phyloP scores from a whole-genome alignment of 352 stramenopile genomes.

The Globisporangium irregulare region DNA sequence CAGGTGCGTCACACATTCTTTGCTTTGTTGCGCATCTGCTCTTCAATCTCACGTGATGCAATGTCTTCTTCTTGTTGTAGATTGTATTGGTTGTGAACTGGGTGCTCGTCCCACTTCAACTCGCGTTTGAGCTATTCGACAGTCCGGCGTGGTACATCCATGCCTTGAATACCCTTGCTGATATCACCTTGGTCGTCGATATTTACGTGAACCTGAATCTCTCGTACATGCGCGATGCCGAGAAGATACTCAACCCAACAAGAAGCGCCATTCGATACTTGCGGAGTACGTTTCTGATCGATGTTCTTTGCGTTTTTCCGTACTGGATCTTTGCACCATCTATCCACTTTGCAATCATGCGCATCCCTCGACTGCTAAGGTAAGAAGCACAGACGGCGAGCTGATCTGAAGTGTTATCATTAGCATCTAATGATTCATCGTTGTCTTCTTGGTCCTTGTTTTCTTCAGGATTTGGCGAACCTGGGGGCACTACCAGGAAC shows the following conservation, averaged over 20 bases:
- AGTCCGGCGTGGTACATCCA: conserved; percentile 22
- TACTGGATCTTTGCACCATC: conserved; percentile 29
- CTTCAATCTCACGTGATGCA: background rate
- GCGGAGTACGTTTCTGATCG: conserved; percentile 29
- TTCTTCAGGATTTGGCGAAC: conserved; percentile 23
- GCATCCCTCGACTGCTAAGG: conserved; percentile 41
- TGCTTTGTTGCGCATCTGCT: background rate
- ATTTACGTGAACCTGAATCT: conserved; percentile 62
- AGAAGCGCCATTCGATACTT: conserved; percentile 43
- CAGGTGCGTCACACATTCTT: conserved; percentile 13
- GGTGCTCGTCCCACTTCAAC: conserved; percentile 46
- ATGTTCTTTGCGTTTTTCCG: conserved; percentile 45
- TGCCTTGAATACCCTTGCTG: conserved; percentile 28
- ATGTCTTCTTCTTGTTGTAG: background rate
- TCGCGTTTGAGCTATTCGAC: conserved; percentile 33
- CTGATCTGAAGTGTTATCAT: background rate
- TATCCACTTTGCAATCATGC: conserved; percentile 27
- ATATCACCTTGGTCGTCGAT: conserved; percentile 32
- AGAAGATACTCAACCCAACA: conserved; percentile 49
- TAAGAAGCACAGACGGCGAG: background rate
- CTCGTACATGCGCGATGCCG: conserved; percentile 43
- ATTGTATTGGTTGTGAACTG: conserved; percentile 36
- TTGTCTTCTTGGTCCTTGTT: background rate
- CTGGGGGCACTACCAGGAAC: conserved; percentile 27
- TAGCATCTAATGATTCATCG: background rate